Percentiles rank a stretch among this genome's conserved stretches.
Evolutionary conservation across 192 early-diverging fungal species (phyloP).

Genomic region (Podila clonocystis): DNA sequence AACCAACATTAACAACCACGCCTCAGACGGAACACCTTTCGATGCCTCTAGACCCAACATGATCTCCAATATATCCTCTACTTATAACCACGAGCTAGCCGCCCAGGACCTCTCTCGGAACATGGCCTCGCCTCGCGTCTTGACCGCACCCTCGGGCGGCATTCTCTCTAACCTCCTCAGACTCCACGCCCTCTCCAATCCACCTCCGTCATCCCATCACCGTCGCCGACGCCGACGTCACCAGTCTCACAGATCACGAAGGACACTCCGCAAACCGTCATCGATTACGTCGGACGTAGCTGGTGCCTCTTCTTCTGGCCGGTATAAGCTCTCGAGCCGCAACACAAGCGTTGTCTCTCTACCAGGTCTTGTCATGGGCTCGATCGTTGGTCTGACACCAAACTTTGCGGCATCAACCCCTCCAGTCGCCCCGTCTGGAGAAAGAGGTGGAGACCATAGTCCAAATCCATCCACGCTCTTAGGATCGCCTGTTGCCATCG

Average conservation of each 20-base stretch:
- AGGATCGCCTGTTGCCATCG: no score
- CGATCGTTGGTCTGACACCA: slow-evolving; percentile 12
- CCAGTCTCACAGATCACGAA: background rate
- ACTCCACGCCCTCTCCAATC: slow-evolving; percentile 27
- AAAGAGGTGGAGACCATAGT: background rate
- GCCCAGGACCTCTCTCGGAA: slow-evolving; percentile 7
- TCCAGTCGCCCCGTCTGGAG: background rate
- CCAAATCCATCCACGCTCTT: background rate
- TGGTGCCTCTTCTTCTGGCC: background rate
- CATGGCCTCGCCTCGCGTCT: background rate
- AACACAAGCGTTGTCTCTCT: slow-evolving; percentile 21
- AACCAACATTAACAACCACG: background rate
- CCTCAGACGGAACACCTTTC: background rate
- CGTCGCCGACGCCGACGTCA: background rate
- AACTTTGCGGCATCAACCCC: background rate
- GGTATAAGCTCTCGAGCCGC: slow-evolving; percentile 10
- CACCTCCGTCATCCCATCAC: slow-evolving; percentile 12
- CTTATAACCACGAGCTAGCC: background rate
- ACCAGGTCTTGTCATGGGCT: slow-evolving; percentile 24
- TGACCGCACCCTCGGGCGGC: slow-evolving; percentile 18
- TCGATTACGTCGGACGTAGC: slow-evolving; percentile 13
- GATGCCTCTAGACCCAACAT: background rate
- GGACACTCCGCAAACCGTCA: background rate
- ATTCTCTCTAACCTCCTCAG: slow-evolving; percentile 45
- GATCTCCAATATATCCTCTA: background rate